A percentile compares a stretch with the other conserved stretches of the same genome.
Evolutionary conservation across 2,329 filamentous ascomycete genomes (phyloP).

Genomic region (Aspergillus intermedius): DNA sequence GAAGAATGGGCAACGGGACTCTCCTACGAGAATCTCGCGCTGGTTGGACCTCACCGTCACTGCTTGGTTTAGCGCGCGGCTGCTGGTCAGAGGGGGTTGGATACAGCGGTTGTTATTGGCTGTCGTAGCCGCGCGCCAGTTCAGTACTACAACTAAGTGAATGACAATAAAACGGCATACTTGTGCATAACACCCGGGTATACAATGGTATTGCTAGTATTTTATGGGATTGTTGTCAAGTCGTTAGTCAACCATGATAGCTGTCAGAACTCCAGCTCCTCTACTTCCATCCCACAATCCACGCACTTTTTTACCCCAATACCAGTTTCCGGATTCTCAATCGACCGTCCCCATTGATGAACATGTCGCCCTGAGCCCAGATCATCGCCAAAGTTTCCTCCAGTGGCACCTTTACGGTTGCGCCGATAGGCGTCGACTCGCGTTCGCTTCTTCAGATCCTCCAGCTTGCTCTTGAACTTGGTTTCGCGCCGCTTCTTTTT

Average conservation of each 20-base stretch:
- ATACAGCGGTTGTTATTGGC: background rate
- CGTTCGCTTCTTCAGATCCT: constrained; percentile 88
- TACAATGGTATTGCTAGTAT: too few species aligned
- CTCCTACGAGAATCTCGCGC: too few species aligned
- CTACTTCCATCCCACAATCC: constrained; percentile 62
- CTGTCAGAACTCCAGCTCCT: constrained; percentile 56
- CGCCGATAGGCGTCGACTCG: constrained; percentile 82
- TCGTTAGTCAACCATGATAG: background rate
- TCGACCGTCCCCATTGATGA: constrained; percentile 70
- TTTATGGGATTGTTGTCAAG: background rate
- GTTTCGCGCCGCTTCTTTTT: constrained; percentile 82
- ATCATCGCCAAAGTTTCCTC: constrained; percentile 66
- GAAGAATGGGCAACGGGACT: background rate
- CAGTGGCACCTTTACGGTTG: constrained; percentile 49
- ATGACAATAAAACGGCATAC: too few species aligned
- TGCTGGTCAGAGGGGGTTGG: background rate
- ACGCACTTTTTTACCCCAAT: constrained; percentile 64
- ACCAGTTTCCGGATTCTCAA: constrained; percentile 53
- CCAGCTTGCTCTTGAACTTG: constrained; percentile 83
- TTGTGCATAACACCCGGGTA: too few species aligned
- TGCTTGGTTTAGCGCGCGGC: background rate
- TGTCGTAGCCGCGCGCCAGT: background rate
- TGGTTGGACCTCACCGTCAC: background rate
- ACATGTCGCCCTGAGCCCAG: constrained; percentile 69
- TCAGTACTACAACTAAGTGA: too few species aligned